Base-by-base conservation (phyloP, 805 yeast species). In the Dipodascus albidus region DNA sequence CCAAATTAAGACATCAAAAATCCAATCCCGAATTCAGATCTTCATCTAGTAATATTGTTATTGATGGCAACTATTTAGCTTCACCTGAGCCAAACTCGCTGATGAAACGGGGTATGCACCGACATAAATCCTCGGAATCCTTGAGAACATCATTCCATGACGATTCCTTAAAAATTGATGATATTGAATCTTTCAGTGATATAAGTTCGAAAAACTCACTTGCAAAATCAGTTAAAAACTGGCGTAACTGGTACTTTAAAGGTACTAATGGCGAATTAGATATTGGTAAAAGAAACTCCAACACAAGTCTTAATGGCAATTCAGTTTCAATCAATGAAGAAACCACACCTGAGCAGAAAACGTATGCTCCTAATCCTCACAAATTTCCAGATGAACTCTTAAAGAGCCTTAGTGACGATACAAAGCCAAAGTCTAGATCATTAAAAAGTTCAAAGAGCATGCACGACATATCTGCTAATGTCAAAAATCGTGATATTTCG, bases 321-420 rank as follows among this genome's bases (percentile, higher is more conserved):
- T 27, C 33, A 6, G 33, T 11, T 27, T 11, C 33, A 27, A 27
- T 27, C 11, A 6, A 6, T 52, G 21, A 38, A 9, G 19, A 20
- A 23, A 11, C 21, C 8, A 15, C 23, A 11, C 21, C 44, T 4
- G 19, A 48, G 2, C 27, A 38, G 15, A 31, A 31, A n/a, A 20
- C 48, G 2, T 27, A 4, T 15, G 66, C 66, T 3, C 66, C 66
- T 2, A 49, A 52, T 17, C 59, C 66, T 1, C 66, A 62, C 51
- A 53, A 57, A 17, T 62, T 62, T 52, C 66, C 66, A 15, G 64
- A 64, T 1, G 66, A 62, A 49, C 38, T 62, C 55, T 38, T 38
- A 38, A 14, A 38, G n/a, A 27, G 33, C 11, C 6, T 27, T 27
- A 11, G 33, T 27, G 33, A 27, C 9, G 33, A 11, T 11, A n/a